Base-by-base conservation (phyloP, 441 rosid species). In the Biscutella laevigata region DNA sequence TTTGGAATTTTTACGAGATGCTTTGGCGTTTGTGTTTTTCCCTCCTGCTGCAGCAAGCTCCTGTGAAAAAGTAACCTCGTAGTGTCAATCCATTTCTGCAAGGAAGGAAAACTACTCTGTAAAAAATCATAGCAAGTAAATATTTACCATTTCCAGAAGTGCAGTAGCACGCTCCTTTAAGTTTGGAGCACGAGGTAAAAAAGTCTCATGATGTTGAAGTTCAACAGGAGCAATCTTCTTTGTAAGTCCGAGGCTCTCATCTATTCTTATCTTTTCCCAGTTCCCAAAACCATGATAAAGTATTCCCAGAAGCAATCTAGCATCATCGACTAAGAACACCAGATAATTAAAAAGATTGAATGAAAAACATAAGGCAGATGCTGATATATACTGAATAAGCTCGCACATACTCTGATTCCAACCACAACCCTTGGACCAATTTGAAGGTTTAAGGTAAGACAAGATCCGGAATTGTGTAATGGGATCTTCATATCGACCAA, bases 401-500 rank as follows among this genome's bases (percentile, higher is more conserved):
- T 47, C 40, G 34, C 32, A 57, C 83, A 48, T 80, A 88, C 99
- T 67, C 74, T 84, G 96, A 73, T 94, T 89, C 99, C 99, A 94
- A 13, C 99, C 95, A 47, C 99, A 94, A 42, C 99, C 99, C 77
- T 94, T 94, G 39, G 97, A 83, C 99, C 99, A 94, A 60, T 89
- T 94, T 7, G 99, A 86, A 70, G 97, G 96, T 77, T 89, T 94
- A 57, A 89, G 99, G 68, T 81, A 84, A 17, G 74, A 67, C 71
- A 89, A 73, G 48, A 77, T 96, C 52, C 91, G 84, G 69, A 94
- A 94, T 56, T 89, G 99, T 61, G 79, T 77, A 60, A 94, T 68
- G 11, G 97, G 97, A 70, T 94, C 81, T 37, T 81, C 75, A 54
- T 86, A 94, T 58, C 79, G 86, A 70, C 49, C 69, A 36, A 94